A percentile compares a stretch with the other conserved stretches of the same genome.
These are phyloP conservation scores for Neoascochyta sp. DNA, from an alignment of 2,329 filamentous ascomycete genomes.

Conservation along the genomic window DNA sequence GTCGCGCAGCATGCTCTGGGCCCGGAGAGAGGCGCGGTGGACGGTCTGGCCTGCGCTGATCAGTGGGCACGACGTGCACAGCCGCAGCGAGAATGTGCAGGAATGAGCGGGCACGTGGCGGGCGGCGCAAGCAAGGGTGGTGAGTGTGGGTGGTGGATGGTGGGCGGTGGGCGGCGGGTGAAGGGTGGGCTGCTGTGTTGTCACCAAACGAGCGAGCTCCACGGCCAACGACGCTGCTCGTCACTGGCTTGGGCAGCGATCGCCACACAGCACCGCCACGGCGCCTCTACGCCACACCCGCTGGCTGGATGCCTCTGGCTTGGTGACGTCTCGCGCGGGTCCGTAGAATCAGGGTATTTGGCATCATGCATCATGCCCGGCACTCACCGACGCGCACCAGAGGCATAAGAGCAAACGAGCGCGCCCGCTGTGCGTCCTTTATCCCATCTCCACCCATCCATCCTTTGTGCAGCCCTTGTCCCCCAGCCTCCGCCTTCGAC, in stretches of 20 bases:
- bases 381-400: no score
- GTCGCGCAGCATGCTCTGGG: slow-evolving; percentile 58
- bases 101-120: no score
- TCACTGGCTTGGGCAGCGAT: neutral
- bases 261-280: neutral
- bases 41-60: slow-evolving; percentile 10
- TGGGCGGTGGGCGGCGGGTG: no score
- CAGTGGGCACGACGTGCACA: slow-evolving; percentile 16
- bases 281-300: slow-evolving; percentile 1
- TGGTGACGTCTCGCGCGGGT: neutral
- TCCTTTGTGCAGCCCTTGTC: slow-evolving; percentile 9
- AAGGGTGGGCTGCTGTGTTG: no score
- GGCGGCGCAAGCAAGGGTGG: no score
- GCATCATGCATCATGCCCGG: slow-evolving; percentile 22
- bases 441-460: slow-evolving; percentile 13
- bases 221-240: no score
- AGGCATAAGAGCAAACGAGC: slow-evolving; percentile 18
- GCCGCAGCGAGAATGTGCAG: slow-evolving; percentile 27
- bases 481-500: slow-evolving; percentile 17
- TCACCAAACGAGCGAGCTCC: no score
- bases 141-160: no score
- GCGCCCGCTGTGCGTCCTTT: slow-evolving; percentile 6
- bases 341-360: slow-evolving; percentile 28
- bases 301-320: neutral
- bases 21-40: slow-evolving; percentile 9